Evolutionary conservation across 2,329 filamentous ascomycete genomes (phyloP).

Genomic region (Ceratocystis cubensis): DNA sequence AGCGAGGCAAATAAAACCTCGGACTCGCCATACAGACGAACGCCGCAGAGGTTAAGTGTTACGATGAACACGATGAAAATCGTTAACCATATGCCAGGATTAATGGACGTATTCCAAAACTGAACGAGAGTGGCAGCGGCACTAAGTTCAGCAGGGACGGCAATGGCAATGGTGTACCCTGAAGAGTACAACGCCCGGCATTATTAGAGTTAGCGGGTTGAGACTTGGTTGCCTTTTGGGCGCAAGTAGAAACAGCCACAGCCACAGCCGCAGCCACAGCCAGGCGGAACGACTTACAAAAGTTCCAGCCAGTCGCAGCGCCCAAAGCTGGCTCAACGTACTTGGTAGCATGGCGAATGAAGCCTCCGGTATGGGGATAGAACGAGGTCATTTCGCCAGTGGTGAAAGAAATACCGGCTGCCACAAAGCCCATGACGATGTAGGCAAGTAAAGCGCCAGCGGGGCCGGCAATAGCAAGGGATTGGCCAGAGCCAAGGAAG

Average conservation of each 20-base stretch:
- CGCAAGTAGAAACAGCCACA: no score
- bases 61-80: conserved; percentile 29
- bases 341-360: conserved; percentile 26
- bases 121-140: conserved; percentile 31
- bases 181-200: conserved; percentile 30
- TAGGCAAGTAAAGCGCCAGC: conserved; percentile 32
- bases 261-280: no score
- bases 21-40: conserved; percentile 35
- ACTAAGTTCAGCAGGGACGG: conserved; percentile 31
- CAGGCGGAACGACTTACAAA: conserved; percentile 6
- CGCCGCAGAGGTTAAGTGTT: conserved; percentile 30
- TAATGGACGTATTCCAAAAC: conserved; percentile 29
- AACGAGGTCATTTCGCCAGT: conserved; percentile 29
- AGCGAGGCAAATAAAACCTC: conserved; percentile 37
- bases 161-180: conserved; percentile 34
- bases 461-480: conserved; percentile 37
- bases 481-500: conserved; percentile 40
- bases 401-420: conserved; percentile 44
- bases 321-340: conserved; percentile 28
- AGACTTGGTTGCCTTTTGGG: no score
- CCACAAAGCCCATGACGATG: conserved; percentile 35
- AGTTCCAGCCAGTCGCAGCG: conserved; percentile 21
- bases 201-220: no score
- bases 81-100: conserved; percentile 31
- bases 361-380: conserved; percentile 26